Base-by-base conservation (phyloP, 768 basidiomycete genomes). In the Leccinum subgranulosum region DNA sequence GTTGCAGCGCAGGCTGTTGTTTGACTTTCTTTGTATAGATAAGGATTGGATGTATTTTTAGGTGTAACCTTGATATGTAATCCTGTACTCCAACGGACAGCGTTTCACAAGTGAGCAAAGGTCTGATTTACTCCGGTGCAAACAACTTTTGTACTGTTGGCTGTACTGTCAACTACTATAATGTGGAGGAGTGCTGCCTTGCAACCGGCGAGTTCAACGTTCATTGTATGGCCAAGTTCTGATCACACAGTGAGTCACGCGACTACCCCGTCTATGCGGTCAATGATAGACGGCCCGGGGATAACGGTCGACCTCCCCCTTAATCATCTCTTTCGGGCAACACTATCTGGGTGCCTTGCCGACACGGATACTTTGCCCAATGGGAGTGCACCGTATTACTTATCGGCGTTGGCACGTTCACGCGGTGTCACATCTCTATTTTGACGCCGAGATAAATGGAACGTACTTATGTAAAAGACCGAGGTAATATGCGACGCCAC, bases 21-120 rank as follows among this genome's bases (percentile, higher is more conserved):
- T 29, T 53, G 29, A 31, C 29, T 51, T 45, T n/a, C 11, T n/a
- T 52, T 49, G 41, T 43, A 23, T 23, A 47, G 46, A 25, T 47
- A 25, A 39, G 27, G 28, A 10, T 27, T 51, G 14, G 41, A 55
- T 59, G 63, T 62, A 59, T 46, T 57, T 39, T 51, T 62, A 57
- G 10, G 41, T 41, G 41, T 41, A 41, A 41, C 41, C 41, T n/a
- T 9, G 41, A 41, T 41, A 41, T 6, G n/a, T 41, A 19, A 19
- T 41, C 17, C 10, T n/a, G 39, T n/a, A 19, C 39, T 19, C 41
- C 41, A 41, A 41, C 41, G 41, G n/a, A 19, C n/a, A 41, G 41
- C 41, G 41, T 41, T n/a, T 39, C 17, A 12, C 17, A 39, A 17
- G 15, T 9, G 36, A 10, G 17, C 6, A 34, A 34, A 15, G 23